Evolutionary conservation across 495 filamentous ascomycete genomes (phyloP).

Genomic region (Paragyromitra xinjiangensis): DNA sequence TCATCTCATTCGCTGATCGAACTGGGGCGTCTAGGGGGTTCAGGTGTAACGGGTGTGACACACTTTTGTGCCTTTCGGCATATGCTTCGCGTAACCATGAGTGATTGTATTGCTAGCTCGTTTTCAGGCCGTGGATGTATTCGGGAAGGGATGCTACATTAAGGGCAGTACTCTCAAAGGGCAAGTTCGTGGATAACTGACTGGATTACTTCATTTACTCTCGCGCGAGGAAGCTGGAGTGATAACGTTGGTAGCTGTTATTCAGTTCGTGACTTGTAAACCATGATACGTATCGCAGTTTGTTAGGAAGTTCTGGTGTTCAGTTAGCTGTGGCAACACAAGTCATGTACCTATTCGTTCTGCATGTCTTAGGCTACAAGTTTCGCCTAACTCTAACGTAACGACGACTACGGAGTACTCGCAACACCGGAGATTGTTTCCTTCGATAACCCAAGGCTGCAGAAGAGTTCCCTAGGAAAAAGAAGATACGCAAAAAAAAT

Average conservation of each 20-base stretch:
- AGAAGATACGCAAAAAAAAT: no score
- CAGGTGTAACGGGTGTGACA: not conserved
- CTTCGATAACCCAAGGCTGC: not conserved
- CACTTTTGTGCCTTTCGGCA: not conserved
- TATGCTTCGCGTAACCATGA: not conserved
- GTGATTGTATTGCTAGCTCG: not conserved
- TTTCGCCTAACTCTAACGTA: conserved; percentile 3
- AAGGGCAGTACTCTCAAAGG: no score
- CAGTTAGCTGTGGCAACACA: not conserved
- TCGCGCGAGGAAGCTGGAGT: no score
- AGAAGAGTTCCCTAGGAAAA: not conserved
- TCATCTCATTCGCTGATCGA: not conserved
- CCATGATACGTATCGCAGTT: no score
- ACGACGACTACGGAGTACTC: not conserved
- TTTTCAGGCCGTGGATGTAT: not conserved
- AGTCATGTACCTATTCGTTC: not conserved
- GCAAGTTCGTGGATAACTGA: no score
- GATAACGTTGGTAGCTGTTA: no score
- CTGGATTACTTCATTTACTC: no score
- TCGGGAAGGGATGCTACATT: no score
- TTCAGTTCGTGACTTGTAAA: no score
- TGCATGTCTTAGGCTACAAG: not conserved
- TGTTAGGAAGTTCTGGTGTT: no score
- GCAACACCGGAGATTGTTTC: not conserved
- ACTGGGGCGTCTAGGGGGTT: not conserved